Evolutionary conservation across 106 monocot genomes (phyloP).

Genomic region (Allium cepa): DNA sequence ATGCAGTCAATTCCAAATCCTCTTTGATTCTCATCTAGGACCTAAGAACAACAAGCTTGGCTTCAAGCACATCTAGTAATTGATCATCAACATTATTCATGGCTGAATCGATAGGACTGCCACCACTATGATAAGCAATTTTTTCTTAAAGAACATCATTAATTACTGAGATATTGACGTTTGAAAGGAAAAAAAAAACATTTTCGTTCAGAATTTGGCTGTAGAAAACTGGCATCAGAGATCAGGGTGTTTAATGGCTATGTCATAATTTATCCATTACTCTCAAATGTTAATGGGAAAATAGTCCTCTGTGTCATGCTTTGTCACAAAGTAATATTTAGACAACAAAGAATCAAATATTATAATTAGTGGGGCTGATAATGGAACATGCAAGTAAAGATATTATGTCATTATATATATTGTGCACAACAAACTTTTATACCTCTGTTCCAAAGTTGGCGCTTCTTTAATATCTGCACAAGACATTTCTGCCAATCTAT

Average conservation of each 20-base stretch:
- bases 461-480: constrained; percentile 35
- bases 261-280: not conserved
- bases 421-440: not conserved
- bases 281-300: too few species aligned
- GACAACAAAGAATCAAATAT: too few species aligned
- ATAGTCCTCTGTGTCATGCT: too few species aligned
- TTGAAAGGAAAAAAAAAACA: constrained; percentile 24
- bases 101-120: constrained; percentile 14
- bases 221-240: too few species aligned
- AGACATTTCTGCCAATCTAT: constrained; percentile 76
- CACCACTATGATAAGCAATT: constrained; percentile 35
- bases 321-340: too few species aligned
- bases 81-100: constrained; percentile 52
- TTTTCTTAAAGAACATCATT: constrained; percentile 86
- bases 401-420: too few species aligned
- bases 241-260: too few species aligned
- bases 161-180: constrained; percentile 72
- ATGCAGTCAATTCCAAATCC: constrained; percentile 51
- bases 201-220: too few species aligned
- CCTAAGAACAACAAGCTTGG: constrained; percentile 66
- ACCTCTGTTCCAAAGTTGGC: constrained; percentile 85
- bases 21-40: constrained; percentile 93
- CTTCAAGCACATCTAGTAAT: constrained; percentile 84
- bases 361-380: too few species aligned
- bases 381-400: too few species aligned